These are phyloP conservation scores for Pyrenula aspistea DNA, from an alignment of 495 filamentous ascomycete genomes.

Conservation along the genomic window DNA sequence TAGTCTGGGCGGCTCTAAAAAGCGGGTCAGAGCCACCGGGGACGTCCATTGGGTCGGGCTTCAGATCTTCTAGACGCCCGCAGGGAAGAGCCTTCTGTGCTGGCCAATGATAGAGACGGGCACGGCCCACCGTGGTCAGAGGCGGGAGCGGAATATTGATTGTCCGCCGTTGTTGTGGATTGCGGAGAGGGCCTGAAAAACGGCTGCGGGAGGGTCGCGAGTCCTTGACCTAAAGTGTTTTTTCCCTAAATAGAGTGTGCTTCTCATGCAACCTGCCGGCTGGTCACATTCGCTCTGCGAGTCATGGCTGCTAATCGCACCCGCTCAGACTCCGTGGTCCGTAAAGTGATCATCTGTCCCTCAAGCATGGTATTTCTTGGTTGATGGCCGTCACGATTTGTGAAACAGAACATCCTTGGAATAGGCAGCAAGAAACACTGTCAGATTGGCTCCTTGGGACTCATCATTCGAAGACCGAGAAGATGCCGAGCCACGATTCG, in stretches of 20 bases:
- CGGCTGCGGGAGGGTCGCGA: neutral
- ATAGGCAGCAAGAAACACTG: too few relatives aligned
- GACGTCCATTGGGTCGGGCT: neutral
- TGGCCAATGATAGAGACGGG: neutral
- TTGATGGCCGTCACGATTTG: too few relatives aligned
- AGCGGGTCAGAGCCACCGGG: neutral
- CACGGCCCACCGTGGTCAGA: neutral
- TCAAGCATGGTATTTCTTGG: too few relatives aligned
- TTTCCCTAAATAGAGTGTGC: neutral
- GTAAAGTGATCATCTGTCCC: too few relatives aligned
- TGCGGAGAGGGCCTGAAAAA: neutral
- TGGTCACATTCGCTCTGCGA: neutral
- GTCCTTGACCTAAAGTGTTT: neutral
- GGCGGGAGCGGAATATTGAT: neutral
- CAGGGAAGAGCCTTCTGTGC: neutral
- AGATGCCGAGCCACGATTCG: too few relatives aligned
- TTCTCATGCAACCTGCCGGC: neutral
- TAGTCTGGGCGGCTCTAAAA: neutral
- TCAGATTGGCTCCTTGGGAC: too few relatives aligned
- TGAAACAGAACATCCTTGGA: too few relatives aligned
- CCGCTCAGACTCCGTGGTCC: too few relatives aligned
- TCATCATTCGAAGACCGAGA: too few relatives aligned
- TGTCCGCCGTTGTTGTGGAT: neutral
- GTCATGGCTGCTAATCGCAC: neutral
- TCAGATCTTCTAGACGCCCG: neutral